phyloP scores from a whole-genome alignment of 805 yeast species.

The Ogataea wickerhamii region DNA sequence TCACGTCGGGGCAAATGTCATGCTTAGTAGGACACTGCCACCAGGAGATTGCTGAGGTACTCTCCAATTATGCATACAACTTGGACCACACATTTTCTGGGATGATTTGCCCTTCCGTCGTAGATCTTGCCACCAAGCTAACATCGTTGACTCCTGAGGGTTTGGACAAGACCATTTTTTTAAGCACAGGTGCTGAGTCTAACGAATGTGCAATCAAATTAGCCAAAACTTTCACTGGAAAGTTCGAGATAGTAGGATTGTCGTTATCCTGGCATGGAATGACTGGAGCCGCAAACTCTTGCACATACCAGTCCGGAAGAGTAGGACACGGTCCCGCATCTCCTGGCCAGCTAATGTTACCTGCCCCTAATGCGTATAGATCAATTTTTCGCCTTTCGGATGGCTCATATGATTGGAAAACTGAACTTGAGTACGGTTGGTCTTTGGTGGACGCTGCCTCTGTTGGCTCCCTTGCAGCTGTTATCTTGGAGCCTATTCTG shows the following conservation, averaged over 20 bases:
- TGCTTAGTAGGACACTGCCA: too few species aligned
- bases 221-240: constrained; percentile 27
- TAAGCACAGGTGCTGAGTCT: constrained; percentile 33
- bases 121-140: constrained; percentile 29
- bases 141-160: constrained; percentile 23
- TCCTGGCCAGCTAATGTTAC: constrained; percentile 27
- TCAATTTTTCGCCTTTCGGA: constrained; percentile 27
- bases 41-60: constrained; percentile 25
- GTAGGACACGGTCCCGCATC: constrained; percentile 27
- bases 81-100: constrained; percentile 27
- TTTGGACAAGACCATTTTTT: constrained; percentile 24
- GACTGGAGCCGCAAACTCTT: constrained; percentile 27
- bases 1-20: too few species aligned
- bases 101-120: constrained; percentile 28
- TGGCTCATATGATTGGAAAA: constrained; percentile 30
- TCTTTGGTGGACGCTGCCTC: constrained; percentile 26
- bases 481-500: constrained; percentile 49
- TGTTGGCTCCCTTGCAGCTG: constrained; percentile 45
- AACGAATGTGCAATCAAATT: constrained; percentile 34
- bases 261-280: constrained; percentile 31
- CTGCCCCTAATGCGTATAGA: constrained; percentile 28
- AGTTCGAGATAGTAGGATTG: constrained; percentile 27
- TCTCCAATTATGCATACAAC: constrained; percentile 21
- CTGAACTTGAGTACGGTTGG: constrained; percentile 28
- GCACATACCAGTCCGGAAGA: constrained; percentile 28